A percentile compares a stretch with the other conserved stretches of the same genome.
phyloP scores from a whole-genome alignment of 768 basidiomycete species.

The Coprinopsis marcescibilis region DNA sequence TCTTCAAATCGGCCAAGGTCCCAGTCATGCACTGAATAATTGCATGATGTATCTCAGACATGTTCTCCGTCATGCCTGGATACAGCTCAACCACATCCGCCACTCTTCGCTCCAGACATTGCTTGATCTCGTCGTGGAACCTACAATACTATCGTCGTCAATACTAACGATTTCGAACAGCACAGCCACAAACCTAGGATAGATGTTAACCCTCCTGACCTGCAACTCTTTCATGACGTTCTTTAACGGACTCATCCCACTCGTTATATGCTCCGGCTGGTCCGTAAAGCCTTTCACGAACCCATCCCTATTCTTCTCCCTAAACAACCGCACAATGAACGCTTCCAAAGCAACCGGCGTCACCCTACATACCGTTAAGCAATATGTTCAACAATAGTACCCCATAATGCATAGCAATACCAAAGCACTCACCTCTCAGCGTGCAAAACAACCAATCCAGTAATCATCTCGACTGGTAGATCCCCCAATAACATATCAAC shows the following conservation, averaged over 20 bases:
- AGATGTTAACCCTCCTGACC: conserved; percentile 83
- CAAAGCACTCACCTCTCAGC: conserved; percentile 67
- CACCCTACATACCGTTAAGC: conserved; percentile 45
- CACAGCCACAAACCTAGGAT: conserved; percentile 62
- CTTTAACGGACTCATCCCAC: conserved; percentile 84
- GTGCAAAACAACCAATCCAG: conserved; percentile 85
- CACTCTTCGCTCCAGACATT: conserved; percentile 71
- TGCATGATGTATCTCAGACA: conserved; percentile 89
- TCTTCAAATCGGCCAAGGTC: conserved; percentile 84
- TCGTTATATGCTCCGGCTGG: conserved; percentile 92
- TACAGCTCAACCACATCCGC: conserved; percentile 92
- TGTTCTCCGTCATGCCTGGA: conserved; percentile 76
- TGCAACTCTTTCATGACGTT: conserved; percentile 93
- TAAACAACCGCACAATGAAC: conserved; percentile 87
- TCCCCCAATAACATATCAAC: conserved; percentile 90
- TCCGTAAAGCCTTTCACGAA: conserved; percentile 98
- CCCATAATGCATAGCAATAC: neutral
- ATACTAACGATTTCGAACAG: neutral
- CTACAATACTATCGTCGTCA: conserved; percentile 44
- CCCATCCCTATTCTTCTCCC: conserved; percentile 83
- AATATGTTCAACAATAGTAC: conserved; percentile 1
- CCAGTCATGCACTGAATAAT: conserved; percentile 92
- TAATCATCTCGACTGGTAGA: conserved; percentile 79
- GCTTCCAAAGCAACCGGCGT: conserved; percentile 82
- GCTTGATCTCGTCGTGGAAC: conserved; percentile 86